Base-by-base conservation (phyloP, 768 basidiomycete species). In the Mycena albidolilacea region DNA sequence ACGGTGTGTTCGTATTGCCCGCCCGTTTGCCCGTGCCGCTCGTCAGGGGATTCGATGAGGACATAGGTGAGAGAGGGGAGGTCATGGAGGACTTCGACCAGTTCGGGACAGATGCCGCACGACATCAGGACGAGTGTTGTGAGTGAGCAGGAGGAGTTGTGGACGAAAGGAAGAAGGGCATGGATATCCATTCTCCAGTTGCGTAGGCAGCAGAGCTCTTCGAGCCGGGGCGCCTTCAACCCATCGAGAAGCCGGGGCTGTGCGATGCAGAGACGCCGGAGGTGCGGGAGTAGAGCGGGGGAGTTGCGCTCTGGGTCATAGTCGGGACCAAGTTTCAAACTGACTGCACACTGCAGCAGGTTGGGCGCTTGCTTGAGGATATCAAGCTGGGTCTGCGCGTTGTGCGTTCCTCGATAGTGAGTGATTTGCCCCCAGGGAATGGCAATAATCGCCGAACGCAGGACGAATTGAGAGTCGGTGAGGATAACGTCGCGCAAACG, bases 391-490 rank as follows among this genome's bases (percentile, higher is more conserved):
- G 39, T 15, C n/a, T 21, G 3, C 59, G 8, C 19, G 10, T n/a
- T 43, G 59, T 5, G 10, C 4, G 21, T 19, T 8, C 39, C 59
- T 11, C 59, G 59, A 43, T 61, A 61, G 59, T 21, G 39, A 14
- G 59, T 61, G n/a, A 61, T 43, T 11, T 61, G 59, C 5, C n/a
- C n/a, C 59, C 59, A 61, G 41, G 59, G 59, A 21, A 61, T 0
- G 9, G 1, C 7, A 2, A 61, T 41, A 3, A 10, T 2, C 9
- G n/a, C 19, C 7, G 59, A 61, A 12, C 9, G 21, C 41, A 11
- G 4, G 19, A 3, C 1, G 39, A 61, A 23, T 43, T 43, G 10
- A n/a, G n/a, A 61, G 21, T 41, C 39, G 59, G n/a, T 43, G 19
- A 41, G 39, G 17, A 61, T 61, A 11, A 61, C 39, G 21, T 61